Evolutionary conservation across 208 protist species (phyloP).

Genomic region (Wallacemonas rigidus): DNA sequence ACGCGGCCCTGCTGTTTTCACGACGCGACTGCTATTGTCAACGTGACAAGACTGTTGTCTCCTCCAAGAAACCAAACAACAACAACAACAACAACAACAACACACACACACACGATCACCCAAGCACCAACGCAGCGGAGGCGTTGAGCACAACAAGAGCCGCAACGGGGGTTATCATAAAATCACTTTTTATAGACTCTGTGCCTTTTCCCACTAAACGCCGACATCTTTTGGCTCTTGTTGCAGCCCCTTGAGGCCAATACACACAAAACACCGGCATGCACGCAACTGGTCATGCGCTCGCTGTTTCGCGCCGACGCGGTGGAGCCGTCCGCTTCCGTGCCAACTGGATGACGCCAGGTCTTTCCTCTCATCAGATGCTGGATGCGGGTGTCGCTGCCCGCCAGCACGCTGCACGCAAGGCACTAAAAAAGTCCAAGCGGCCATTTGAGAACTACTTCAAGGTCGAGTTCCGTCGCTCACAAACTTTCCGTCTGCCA

Average conservation of each 20-base stretch:
- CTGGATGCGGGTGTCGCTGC: slow-evolving; percentile 77
- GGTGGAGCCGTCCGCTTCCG: slow-evolving; percentile 27
- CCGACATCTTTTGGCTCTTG: too few species aligned
- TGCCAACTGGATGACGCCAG: slow-evolving; percentile 55
- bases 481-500: slow-evolving; percentile 28
- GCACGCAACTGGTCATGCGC: neutral
- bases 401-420: slow-evolving; percentile 68
- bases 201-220: neutral
- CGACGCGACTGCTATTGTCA: too few species aligned
- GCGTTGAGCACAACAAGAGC: too few species aligned
- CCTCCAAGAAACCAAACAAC: neutral
- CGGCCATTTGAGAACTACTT: slow-evolving; percentile 85
- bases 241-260: neutral
- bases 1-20: too few species aligned
- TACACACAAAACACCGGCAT: neutral
- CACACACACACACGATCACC: neutral
- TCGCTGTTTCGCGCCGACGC: neutral
- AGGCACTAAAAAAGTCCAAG: slow-evolving; percentile 70
- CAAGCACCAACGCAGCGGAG: too few species aligned
- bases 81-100: slow-evolving; percentile 11
- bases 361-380: slow-evolving; percentile 72
- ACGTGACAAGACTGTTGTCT: too few species aligned
- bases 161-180: too few species aligned
- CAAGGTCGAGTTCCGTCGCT: slow-evolving; percentile 56
- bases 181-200: too few species aligned